These are phyloP conservation scores for Apophysomyces sp. DNA, from an alignment of 371 early-diverging fungal species.

Conservation along the genomic window DNA sequence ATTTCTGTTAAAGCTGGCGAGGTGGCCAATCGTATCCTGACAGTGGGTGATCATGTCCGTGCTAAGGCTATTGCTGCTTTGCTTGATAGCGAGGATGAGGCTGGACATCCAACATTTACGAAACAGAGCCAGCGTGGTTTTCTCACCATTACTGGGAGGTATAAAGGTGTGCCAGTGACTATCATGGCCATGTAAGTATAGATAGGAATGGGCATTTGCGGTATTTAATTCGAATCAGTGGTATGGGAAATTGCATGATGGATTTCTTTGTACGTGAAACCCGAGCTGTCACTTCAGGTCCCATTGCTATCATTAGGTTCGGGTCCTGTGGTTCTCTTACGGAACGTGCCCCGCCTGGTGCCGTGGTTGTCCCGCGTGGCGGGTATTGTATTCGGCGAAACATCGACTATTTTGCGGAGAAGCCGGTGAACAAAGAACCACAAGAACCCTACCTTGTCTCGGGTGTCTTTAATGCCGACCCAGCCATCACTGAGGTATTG, in stretches of 20 bases:
- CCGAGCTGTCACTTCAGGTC: constrained; percentile 83
- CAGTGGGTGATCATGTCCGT: constrained; percentile 90
- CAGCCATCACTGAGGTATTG: constrained; percentile 50
- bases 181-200: constrained; percentile 80
- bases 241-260: constrained; percentile 88
- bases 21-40: constrained; percentile 88
- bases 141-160: constrained; percentile 89
- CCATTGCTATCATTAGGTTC: constrained; percentile 80
- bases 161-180: constrained; percentile 75
- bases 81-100: constrained; percentile 59
- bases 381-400: constrained; percentile 79
- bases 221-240: constrained; percentile 19
- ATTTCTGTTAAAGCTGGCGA: constrained; percentile 80
- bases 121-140: constrained; percentile 82
- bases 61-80: constrained; percentile 67
- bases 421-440: constrained; percentile 23
- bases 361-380: constrained; percentile 73
- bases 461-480: constrained; percentile 62
- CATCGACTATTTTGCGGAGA: constrained; percentile 68
- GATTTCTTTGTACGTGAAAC: constrained; percentile 94
- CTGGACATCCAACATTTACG: constrained; percentile 51
- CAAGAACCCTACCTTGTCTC: constrained; percentile 69
- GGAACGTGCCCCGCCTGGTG: constrained; percentile 58
- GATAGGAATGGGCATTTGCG: neutral
- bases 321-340: constrained; percentile 91